phyloP scores from a whole-genome alignment of 179 eudicot genomes.

The Spinacia oleracea region DNA sequence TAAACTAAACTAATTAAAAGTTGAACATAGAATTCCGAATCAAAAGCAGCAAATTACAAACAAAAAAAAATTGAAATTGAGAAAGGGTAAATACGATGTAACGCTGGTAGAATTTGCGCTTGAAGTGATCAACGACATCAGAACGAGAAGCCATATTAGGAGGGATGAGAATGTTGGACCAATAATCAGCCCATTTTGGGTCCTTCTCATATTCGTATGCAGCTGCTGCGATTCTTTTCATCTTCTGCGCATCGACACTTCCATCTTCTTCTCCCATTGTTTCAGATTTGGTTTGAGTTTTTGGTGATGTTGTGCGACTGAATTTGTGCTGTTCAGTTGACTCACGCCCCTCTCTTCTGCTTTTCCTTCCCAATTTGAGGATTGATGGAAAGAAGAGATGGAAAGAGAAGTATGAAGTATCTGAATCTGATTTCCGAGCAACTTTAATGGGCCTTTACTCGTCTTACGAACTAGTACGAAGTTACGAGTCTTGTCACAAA shows the following conservation, averaged over 20 bases:
- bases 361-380: neutral
- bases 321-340: constrained; percentile 14
- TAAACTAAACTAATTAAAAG: neutral
- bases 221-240: constrained; percentile 69
- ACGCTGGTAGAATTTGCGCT: constrained; percentile 95
- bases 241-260: constrained; percentile 40
- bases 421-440: neutral
- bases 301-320: neutral
- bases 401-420: neutral
- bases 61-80: neutral
- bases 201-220: constrained; percentile 84
- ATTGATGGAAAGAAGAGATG: neutral
- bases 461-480: too few relatives aligned
- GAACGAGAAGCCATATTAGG: constrained; percentile 82
- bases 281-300: neutral
- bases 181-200: constrained; percentile 77
- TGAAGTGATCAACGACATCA: constrained; percentile 73
- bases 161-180: constrained; percentile 91
- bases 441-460: neutral
- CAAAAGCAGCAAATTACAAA: neutral
- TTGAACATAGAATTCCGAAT: neutral
- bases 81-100: constrained; percentile 49
- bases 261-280: constrained; percentile 50
- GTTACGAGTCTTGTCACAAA: too few relatives aligned
- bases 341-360: neutral